Base-by-base conservation (phyloP, 805 yeast species). In the Candida vaughaniae region DNA sequence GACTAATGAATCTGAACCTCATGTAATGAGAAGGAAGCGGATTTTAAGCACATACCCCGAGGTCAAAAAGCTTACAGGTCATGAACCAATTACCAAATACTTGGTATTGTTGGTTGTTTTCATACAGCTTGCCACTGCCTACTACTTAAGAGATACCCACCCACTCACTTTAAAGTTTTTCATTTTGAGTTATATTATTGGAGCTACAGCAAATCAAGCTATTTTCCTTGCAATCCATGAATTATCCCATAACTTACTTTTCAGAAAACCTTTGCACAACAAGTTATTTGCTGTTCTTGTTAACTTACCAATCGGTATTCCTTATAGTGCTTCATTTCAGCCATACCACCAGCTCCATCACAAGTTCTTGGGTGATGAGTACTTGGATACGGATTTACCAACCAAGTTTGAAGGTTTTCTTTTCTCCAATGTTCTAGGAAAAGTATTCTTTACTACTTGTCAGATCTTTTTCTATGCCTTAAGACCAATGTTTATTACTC, bases 291-390 rank as follows among this genome's bases (percentile, higher is more conserved):
- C 93, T 29, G 82, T 88, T 7, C 66, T 85, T 46, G 75, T 88
- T 25, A 89, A 89, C 56, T 63, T 86, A 25, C 96, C 96, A 1
- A 85, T 89, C 35, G 96, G 96, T 1, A 71, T 89, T 16, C 97
- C 96, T 0, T 89, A 87, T 61, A 77, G 88, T 25, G 96, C 96
- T 0, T 82, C 86, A 43, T 75, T 89, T 67, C 83, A 85, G 43
- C 96, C 96, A 6, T 89, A 89, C 58, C 97, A 89, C 55, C 87
- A 87, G 58, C 66, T 89, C 25, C 97, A 89, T 55, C 97, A 89
- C 64, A 89, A 89, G 60, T 88, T 85, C 52, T 63, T 85, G 52
- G 97, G 97, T 14, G 95, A 89, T 56, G 84, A 80, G 50, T 69
- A 73, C 35, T 78, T 77, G 49, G 97, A 89, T 62, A 84, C 96